Percentiles rank a stretch among this genome's conserved stretches.
These are phyloP conservation scores for Colletotrichum somersetense DNA, from an alignment of 2,329 filamentous ascomycete species.

Conservation along the genomic window DNA sequence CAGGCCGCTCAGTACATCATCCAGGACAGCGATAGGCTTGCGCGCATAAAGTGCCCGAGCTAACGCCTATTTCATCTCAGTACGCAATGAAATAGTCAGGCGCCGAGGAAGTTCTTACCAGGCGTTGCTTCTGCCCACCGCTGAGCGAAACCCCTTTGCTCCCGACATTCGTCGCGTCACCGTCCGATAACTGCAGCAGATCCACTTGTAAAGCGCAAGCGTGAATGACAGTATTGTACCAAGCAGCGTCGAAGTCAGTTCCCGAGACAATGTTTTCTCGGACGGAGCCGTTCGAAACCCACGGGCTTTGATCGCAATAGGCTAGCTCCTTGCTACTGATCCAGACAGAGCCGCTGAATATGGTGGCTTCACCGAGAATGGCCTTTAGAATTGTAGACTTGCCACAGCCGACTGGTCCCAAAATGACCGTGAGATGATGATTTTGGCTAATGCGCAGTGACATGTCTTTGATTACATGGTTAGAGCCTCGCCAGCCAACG, in stretches of 20 bases:
- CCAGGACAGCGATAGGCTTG: slow-evolving; percentile 56
- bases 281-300: slow-evolving; percentile 57
- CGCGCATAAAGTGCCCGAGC: slow-evolving; percentile 62
- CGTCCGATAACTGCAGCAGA: slow-evolving; percentile 47
- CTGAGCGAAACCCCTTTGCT: slow-evolving; percentile 56
- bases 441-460: slow-evolving; percentile 26
- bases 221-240: slow-evolving; percentile 48
- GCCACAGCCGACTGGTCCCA: slow-evolving; percentile 59
- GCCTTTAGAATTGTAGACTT: slow-evolving; percentile 57
- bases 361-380: slow-evolving; percentile 52
- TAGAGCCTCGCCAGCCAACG: slow-evolving; percentile 22
- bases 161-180: slow-evolving; percentile 54
- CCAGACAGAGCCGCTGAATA: slow-evolving; percentile 43
- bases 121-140: slow-evolving; percentile 58
- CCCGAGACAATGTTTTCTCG: slow-evolving; percentile 54
- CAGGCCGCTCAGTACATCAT: slow-evolving; percentile 61
- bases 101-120: slow-evolving; percentile 48
- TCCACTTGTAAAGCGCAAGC: slow-evolving; percentile 53
- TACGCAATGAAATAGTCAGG: slow-evolving; percentile 19
- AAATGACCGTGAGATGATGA: slow-evolving; percentile 45
- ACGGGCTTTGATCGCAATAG: slow-evolving; percentile 59
- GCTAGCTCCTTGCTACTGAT: slow-evolving; percentile 47
- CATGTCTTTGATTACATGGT: slow-evolving; percentile 24
- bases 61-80: slow-evolving; percentile 50
- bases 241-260: slow-evolving; percentile 46